phyloP scores from a whole-genome alignment of 2,329 filamentous ascomycete genomes.

The Fusarium pseudoanthophilum region DNA sequence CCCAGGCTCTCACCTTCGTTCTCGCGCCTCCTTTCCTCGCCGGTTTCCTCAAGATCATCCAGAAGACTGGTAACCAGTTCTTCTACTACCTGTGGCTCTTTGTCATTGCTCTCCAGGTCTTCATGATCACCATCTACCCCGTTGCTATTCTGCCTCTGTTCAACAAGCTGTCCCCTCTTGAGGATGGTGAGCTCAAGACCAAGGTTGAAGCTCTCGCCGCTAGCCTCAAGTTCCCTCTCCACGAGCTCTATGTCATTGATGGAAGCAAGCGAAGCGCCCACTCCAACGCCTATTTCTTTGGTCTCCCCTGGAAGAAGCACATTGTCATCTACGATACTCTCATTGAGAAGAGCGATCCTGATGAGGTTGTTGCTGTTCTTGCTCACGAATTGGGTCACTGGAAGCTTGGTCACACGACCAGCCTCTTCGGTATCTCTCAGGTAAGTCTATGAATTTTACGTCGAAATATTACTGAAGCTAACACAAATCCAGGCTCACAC shows the following conservation, averaged over 20 bases:
- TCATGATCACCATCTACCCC: conserved; percentile 96
- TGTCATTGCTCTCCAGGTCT: conserved; percentile 86
- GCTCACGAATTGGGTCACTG: conserved; percentile 98
- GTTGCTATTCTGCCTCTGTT: conserved; percentile 94
- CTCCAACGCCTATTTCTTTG: conserved; percentile 95
- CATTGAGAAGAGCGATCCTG: conserved; percentile 90
- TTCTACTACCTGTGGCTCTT: conserved; percentile 99
- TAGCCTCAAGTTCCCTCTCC: conserved; percentile 88
- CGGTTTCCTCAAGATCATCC: conserved; percentile 92
- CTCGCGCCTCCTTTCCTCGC: conserved; percentile 89
- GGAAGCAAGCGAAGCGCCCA: conserved; percentile 88
- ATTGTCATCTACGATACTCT: conserved; percentile 99
- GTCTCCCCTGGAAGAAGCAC: conserved; percentile 99
- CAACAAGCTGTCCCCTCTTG: conserved; percentile 95
- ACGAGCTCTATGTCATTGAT: conserved; percentile 94
- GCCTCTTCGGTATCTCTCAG: conserved; percentile 87
- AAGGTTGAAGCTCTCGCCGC: conserved; percentile 86
- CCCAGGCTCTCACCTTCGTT: conserved; percentile 81
- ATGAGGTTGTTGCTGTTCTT: conserved; percentile 94
- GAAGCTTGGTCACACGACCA: conserved; percentile 94
- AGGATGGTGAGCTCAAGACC: conserved; percentile 87
- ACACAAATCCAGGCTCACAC: conserved; percentile 75
- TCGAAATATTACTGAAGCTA: conserved; percentile 42
- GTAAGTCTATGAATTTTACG: conserved; percentile 54
- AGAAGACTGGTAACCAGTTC: conserved; percentile 92